These are phyloP conservation scores for Pyropia yezoensis DNA, from an alignment of 23 red algal genomes.

Conservation along the genomic window DNA sequence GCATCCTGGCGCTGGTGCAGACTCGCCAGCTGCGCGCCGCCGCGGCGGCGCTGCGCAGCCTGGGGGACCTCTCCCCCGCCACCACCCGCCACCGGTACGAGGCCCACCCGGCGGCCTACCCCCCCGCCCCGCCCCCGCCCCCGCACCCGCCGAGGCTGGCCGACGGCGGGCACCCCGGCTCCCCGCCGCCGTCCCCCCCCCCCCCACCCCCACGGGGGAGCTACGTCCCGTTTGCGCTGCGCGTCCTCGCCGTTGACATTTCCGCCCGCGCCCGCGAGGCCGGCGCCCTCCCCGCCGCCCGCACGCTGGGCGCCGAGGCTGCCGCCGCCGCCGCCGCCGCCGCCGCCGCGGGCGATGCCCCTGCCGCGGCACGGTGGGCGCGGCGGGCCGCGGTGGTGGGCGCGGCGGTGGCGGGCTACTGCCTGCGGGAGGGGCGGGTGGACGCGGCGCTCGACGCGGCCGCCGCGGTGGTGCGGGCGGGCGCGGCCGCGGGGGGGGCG, in stretches of 20 bases:
- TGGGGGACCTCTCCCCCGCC: conserved; percentile 4
- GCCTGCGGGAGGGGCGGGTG: conserved; percentile 10
- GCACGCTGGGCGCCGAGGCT: background rate
- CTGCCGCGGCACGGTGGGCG: background rate
- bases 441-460: conserved; percentile 41
- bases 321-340: background rate
- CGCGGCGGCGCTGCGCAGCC: conserved; percentile 6
- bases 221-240: conserved; percentile 31
- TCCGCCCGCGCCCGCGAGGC: conserved; percentile 13
- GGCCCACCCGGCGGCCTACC: background rate
- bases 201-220: background rate
- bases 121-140: conserved; percentile 2
- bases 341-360: too few species aligned
- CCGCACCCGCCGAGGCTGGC: conserved; percentile 11
- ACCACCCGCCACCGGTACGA: conserved; percentile 27
- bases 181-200: background rate
- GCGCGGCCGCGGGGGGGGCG: too few species aligned
- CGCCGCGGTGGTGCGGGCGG: conserved; percentile 6
- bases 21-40: conserved; percentile 26
- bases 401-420: conserved; percentile 4
- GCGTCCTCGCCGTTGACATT: conserved; percentile 22
- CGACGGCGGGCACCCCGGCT: conserved; percentile 5
- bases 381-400: background rate
- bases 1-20: conserved; percentile 31
- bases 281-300: conserved; percentile 11